Evolutionary conservation across 2,329 filamentous ascomycete genomes (phyloP), one percentile per base, ranked within the genome.

Genomic region (Colletotrichum abscissum): DNA sequence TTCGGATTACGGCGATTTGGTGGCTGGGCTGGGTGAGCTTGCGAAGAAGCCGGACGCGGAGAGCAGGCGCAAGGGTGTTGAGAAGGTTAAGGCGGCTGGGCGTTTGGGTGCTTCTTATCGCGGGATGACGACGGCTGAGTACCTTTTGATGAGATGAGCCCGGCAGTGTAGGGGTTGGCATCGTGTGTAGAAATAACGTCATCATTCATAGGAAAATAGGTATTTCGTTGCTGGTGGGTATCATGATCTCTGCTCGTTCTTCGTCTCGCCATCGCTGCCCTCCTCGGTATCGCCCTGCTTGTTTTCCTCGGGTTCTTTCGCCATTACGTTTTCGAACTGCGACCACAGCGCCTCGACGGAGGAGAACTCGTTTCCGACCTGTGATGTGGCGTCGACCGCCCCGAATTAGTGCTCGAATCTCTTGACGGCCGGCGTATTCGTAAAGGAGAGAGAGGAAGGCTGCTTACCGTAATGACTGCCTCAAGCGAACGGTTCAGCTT

Each of bases 301-400:
- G 75, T 67, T 67, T 75, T 59, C 78, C 59, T 84, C 85, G 3
- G 85, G 84, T 69, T 93, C 89, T 79, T 93, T 94, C 9, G 91
- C 94, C 95, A 98, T 98, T 78, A 98, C 95, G 77, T 92, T 94
- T 85, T 99, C 97, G 80, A 99, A 98, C 79, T 97, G 95, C 52
- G 94, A 97, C 97, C 97, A 99, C 19, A 99, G 88, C 35, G 95
- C 95, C 83, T 99, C 97, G 56, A 99, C 97, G 4, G 95, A 95
- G n/a, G 94, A 92, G 84, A 99, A 98, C 80, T 99, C 97, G 83
- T 98, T 98, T 49, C 97, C 97, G 65, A 99, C 92, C 92, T 94
- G 67, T 26, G 59, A 24, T 24, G 16, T 7, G 38, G 38, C 1
- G 38, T 16, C 16, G 54, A 63, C 35, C 22, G 33, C 33, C 33